Base-by-base conservation (phyloP, 805 yeast species). In the Scheffersomyces lignosus region DNA sequence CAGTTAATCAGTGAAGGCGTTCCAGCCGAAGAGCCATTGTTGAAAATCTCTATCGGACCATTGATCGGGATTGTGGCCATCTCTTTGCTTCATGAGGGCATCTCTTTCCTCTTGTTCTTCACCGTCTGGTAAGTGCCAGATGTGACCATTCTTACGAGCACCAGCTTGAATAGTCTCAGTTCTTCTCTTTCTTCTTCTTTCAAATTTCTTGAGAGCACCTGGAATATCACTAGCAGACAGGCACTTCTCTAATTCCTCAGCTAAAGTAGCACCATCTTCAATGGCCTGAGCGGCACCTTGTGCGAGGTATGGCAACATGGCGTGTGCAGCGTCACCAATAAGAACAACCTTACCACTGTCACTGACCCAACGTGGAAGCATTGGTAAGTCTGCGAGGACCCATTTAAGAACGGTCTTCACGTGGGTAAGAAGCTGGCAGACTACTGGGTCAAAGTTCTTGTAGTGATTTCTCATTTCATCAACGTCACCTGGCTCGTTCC, bases 251-350 rank as follows among this genome's bases (percentile, higher is more conserved):
- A 44, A 34, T 18, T 38, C 47, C 17, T 41, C 42, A 22, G 45
- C 51, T 22, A 49, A 44, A 16, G 51, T 48, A 22, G 50, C 52
- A 13, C 51, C 46, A 38, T 51, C 56, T 42, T 51, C 56, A 24
- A 51, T 41, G 12, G 56, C 56, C 18, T 46, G 47, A 14, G 48
- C 56, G 8, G 56, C 56, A 16, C 56, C 56, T 37, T 50, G 56
- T 18, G 47, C 31, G 29, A 44, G 47, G 37, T 49, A 48, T 27
- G 56, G 56, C 40, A 51, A 38, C 56, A 51, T 51, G 8, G 56
- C 45, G 37, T 51, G 56, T 5, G 55, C 55, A 18, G 56, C 53
- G 43, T 51, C 56, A n/a, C 56, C 56, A 15, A 51, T 24, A 25
- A 51, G 40, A n/a, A 37, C 49, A 17, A 49, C 54, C 8, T 31